phyloP scores from a whole-genome alignment of 306 rosid species.

The Begonia peltatifolia region DNA sequence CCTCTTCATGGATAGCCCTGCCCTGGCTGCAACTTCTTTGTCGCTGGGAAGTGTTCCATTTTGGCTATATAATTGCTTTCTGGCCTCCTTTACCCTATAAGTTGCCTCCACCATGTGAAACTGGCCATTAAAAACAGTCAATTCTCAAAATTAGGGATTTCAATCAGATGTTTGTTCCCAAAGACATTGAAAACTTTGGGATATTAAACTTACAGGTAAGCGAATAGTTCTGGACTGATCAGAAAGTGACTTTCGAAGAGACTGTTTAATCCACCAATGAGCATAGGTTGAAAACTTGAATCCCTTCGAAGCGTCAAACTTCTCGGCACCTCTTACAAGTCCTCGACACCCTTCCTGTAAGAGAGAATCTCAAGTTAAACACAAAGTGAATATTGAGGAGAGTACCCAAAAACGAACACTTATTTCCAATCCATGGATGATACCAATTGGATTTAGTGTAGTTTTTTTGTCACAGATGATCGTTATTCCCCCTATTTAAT shows the following conservation, averaged over 20 bases:
- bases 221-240: constrained; percentile 88
- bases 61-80: constrained; percentile 52
- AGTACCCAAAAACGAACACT: no score
- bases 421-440: no score
- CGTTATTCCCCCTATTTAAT: no score
- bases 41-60: constrained; percentile 74
- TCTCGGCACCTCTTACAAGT: constrained; percentile 81
- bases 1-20: constrained; percentile 91
- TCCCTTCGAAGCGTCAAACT: constrained; percentile 91
- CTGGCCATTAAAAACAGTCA: constrained; percentile 21
- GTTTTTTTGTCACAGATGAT: background rate
- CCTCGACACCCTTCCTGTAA: constrained; percentile 95
- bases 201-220: constrained; percentile 55
- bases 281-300: constrained; percentile 98
- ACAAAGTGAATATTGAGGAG: no score
- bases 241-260: constrained; percentile 77
- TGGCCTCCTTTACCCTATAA: constrained; percentile 83
- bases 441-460: background rate
- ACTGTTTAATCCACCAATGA: constrained; percentile 98
- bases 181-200: no score
- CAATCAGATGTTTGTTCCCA: no score
- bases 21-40: constrained; percentile 69
- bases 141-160: background rate
- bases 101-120: constrained; percentile 94
- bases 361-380: constrained; percentile 1